Evolutionary conservation across 495 filamentous ascomycete species (phyloP).

Genomic region (Hypoxylon cercidicola): DNA sequence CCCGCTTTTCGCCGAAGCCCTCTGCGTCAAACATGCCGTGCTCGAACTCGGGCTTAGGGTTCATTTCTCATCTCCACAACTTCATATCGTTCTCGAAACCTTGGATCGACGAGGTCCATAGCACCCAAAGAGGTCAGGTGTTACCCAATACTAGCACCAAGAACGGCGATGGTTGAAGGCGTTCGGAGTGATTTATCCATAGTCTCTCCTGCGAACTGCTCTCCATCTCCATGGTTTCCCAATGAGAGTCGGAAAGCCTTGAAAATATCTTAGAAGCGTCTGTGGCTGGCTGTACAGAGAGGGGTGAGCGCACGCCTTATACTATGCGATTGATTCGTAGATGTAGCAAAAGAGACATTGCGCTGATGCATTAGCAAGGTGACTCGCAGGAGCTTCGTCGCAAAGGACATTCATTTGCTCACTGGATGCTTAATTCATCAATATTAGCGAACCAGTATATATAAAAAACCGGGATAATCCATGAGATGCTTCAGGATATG

Average conservation of each 20-base stretch:
- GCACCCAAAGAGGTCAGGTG: constrained; percentile 57
- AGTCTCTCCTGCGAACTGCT: neutral
- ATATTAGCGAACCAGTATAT: too few relatives aligned
- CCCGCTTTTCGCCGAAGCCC: constrained; percentile 37
- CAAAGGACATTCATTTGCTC: neutral
- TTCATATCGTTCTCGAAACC: constrained; percentile 35
- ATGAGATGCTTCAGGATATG: too few relatives aligned
- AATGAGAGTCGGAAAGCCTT: too few relatives aligned
- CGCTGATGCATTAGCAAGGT: constrained; percentile 10
- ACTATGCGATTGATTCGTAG: neutral
- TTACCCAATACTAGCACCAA: constrained; percentile 62
- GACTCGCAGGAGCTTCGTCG: constrained; percentile 2
- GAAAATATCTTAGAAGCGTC: neutral
- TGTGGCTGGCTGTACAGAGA: neutral
- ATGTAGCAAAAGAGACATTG: constrained; percentile 5
- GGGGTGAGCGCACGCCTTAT: neutral
- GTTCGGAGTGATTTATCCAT: constrained; percentile 5
- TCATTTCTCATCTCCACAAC: constrained; percentile 37
- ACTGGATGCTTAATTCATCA: constrained; percentile 11
- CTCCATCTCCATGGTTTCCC: neutral
- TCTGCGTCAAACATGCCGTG: constrained; percentile 40
- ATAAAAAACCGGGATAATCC: too few relatives aligned
- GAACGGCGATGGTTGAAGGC: constrained; percentile 51
- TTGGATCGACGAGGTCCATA: constrained; percentile 57
- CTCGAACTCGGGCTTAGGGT: constrained; percentile 34